Conservation (phyloP, 1,284 basidiomycete species). For the Thecaphora thlaspeos region DNA sequence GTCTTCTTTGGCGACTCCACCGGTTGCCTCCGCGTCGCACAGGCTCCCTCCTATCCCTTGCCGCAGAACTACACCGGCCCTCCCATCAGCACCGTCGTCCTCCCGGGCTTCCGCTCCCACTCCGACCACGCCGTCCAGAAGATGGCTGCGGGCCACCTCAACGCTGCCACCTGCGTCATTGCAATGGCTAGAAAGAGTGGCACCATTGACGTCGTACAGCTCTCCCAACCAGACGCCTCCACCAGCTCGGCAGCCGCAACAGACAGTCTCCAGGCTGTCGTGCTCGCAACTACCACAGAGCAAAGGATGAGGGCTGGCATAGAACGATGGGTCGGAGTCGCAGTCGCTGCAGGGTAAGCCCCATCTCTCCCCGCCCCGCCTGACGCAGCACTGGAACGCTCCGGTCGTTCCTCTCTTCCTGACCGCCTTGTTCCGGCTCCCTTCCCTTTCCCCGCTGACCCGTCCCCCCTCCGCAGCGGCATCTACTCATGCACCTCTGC, state of each 20-base stretch:
- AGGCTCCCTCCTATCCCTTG: constrained; percentile 12
- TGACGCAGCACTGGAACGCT: no score
- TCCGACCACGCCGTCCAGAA: constrained; percentile 31
- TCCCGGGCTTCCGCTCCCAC: constrained; percentile 32
- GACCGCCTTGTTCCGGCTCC: no score
- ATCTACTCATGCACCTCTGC: constrained; percentile 39
- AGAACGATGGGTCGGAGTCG: constrained; percentile 43
- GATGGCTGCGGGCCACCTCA: constrained; percentile 27
- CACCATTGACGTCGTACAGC: constrained; percentile 38
- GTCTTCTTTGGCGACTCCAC: constrained; percentile 36
- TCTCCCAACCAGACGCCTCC: constrained; percentile 11
- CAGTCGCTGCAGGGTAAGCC: constrained; percentile 9
- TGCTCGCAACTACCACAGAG: constrained; percentile 33
- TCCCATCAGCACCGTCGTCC: constrained; percentile 15
- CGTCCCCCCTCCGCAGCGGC: constrained; percentile 5
- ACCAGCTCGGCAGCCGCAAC: constrained; percentile 1
- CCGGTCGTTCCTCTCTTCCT: no score
- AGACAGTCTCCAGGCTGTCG: constrained; percentile 11
- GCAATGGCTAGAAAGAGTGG: constrained; percentile 43
- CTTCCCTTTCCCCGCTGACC: no score
- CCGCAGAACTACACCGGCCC: constrained; percentile 20
- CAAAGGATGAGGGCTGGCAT: constrained; percentile 40
- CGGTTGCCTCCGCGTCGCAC: constrained; percentile 32
- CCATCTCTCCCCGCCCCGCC: no score
- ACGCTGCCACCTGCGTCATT: constrained; percentile 17